Base-by-base conservation (phyloP, 1,284 basidiomycete genomes). In the Rhodotorula mucilaginosa region DNA sequence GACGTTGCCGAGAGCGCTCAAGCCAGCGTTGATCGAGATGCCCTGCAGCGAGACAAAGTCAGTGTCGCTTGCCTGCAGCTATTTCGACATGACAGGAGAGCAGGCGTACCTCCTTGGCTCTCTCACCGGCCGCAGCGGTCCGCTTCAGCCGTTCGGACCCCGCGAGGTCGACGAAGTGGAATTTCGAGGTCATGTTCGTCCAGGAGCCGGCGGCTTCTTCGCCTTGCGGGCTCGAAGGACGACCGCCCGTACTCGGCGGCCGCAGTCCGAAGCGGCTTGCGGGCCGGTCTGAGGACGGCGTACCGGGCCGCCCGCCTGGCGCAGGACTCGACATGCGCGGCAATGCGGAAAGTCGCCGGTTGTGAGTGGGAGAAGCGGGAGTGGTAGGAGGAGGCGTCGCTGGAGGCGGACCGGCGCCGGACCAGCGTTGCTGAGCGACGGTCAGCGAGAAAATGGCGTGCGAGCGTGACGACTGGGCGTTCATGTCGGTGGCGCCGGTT, bases 371-470 rank as follows among this genome's bases (percentile, higher is more conserved):
- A 1, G 66, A 68, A 6, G 52, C 47, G 4, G 69, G 65, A 4
- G 73, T 69, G 31, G 64, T 58, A 29, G 61, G 46, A 21, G 61
- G 4, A 8, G 52, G 34, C 7, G 61, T 10, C 5, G 61, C 4
- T 2, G 66, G 47, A 12, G 66, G 34, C 16, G 56, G n/a, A 6
- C 56, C 66, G 8, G 67, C 13, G 23, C 74, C 74, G 26, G 76
- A 70, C 57, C 80, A 77, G 58, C 80, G 76, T 34, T 80, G 80
- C 83, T 97, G 96, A 1, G 88, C 91, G 63, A 99, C 84, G 10
- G 92, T 97, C 69, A 99, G 85, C 58, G 95, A 97, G 82, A 99
- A 99, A 82, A 99, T 98, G 68, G 97, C 96, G 85, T 99, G 96
- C 34, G 93, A 97, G 74, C 96, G 91, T 58, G 95, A 98, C 1